Conservation (phyloP, 2,329 filamentous ascomycete genomes). For the Nemania bipapillata region DNA sequence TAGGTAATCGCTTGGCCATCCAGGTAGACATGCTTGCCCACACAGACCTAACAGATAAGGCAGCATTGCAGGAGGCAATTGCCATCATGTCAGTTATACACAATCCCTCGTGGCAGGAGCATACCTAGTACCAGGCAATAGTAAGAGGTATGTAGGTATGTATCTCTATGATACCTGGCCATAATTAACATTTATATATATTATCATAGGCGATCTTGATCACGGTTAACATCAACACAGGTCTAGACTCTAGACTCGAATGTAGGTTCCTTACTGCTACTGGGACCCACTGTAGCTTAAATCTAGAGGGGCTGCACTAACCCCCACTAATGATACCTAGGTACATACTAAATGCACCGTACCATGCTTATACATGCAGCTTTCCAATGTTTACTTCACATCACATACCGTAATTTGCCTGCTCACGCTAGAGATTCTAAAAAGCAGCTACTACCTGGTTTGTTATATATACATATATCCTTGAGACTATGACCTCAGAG, state of each 20-base stretch:
- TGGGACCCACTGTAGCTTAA: background rate
- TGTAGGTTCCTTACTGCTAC: background rate
- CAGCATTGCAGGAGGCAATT: slow-evolving; percentile 35
- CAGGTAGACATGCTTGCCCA: slow-evolving; percentile 35
- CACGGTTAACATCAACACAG: no score
- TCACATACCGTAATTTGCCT: background rate
- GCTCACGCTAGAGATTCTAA: no score
- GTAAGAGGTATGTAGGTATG: no score
- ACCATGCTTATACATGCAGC: background rate
- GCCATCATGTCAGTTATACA: background rate
- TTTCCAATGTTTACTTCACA: background rate
- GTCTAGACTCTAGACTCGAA: no score
- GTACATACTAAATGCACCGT: background rate
- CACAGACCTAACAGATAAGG: slow-evolving; percentile 46
- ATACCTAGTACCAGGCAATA: no score
- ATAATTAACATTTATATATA: no score
- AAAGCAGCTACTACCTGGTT: background rate
- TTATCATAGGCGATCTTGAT: no score
- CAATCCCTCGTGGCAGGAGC: no score
- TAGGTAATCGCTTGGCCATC: slow-evolving; percentile 29
- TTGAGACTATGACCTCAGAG: background rate
- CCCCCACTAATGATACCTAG: background rate
- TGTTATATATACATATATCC: background rate
- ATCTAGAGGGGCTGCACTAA: background rate
- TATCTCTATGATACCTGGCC: no score